Percentiles rank a stretch among this genome's conserved stretches.
Evolutionary conservation across 768 basidiomycete species (phyloP).

Genomic region (Rhodotorula taiwanensis): DNA sequence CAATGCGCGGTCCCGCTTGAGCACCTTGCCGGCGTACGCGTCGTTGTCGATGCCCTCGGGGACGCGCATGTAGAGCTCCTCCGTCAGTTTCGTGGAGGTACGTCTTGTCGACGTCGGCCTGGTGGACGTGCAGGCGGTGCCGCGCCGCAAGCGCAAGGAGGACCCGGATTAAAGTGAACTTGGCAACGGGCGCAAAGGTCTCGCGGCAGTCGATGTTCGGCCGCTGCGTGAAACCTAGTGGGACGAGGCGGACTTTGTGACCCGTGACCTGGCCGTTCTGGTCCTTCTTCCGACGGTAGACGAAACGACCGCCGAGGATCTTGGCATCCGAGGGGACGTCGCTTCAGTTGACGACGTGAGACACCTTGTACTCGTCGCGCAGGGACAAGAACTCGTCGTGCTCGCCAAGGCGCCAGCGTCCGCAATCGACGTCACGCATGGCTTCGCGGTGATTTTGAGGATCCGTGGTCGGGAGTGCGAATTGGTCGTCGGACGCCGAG

Average conservation of each 20-base stretch:
- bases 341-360: constrained; percentile 36
- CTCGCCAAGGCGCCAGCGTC: constrained; percentile 15
- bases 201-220: constrained; percentile 36
- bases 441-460: constrained; percentile 13
- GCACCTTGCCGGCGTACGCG: constrained; percentile 4
- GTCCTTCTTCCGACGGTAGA: background rate
- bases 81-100: background rate
- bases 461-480: background rate
- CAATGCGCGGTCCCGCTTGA: background rate
- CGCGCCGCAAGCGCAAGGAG: constrained; percentile 47
- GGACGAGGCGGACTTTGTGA: background rate
- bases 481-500: background rate
- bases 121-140: constrained; percentile 46
- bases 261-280: background rate
- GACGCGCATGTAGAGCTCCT: constrained; percentile 12
- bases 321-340: constrained; percentile 41
- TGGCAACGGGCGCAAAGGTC: constrained; percentile 42
- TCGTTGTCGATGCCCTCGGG: constrained; percentile 10
- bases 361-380: constrained; percentile 44
- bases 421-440: background rate
- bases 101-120: constrained; percentile 38
- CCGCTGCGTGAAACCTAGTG: constrained; percentile 39
- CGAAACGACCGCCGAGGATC: constrained; percentile 39
- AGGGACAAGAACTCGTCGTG: constrained; percentile 6
- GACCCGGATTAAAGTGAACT: constrained; percentile 37